Conservation (phyloP, 192 early-diverging fungal species). For the Coemansia sp. region DNA sequence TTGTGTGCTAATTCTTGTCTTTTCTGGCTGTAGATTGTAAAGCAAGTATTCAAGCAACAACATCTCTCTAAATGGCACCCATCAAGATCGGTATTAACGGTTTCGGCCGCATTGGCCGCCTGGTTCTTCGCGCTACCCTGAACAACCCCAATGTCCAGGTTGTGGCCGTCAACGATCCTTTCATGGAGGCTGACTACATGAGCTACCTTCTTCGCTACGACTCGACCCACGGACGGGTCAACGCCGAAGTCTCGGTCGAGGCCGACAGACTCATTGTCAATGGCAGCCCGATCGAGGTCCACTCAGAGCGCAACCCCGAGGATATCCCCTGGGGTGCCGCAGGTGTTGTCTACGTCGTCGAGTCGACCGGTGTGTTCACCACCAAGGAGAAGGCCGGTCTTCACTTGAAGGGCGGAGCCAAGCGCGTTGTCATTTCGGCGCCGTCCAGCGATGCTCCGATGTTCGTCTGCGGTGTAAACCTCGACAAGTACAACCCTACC, state of each 20-base stretch:
- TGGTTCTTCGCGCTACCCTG: constrained; percentile 88
- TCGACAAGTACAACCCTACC: constrained; percentile 81
- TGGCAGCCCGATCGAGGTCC: constrained; percentile 74
- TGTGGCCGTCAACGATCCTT: constrained; percentile 94
- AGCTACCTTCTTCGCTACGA: constrained; percentile 98
- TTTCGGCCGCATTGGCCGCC: constrained; percentile 98
- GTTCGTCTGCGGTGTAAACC: constrained; percentile 98
- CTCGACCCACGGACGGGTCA: constrained; percentile 96
- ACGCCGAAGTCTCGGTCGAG: constrained; percentile 75
- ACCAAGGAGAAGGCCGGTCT: constrained; percentile 77
- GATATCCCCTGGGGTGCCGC: constrained; percentile 85
- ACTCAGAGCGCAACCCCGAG: constrained; percentile 72
- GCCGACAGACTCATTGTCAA: constrained; percentile 89
- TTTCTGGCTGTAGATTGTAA: neutral
- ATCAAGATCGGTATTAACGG: constrained; percentile 65
- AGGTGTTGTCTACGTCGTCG: constrained; percentile 90
- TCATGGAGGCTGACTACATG: constrained; percentile 96
- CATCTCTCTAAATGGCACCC: constrained; percentile 15
- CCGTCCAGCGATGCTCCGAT: constrained; percentile 96
- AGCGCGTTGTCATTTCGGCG: constrained; percentile 99
- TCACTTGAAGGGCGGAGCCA: constrained; percentile 91
- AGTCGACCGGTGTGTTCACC: constrained; percentile 99
- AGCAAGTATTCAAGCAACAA: neutral
- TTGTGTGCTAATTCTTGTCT: neutral
- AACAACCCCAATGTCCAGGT: constrained; percentile 69